Evolutionary conservation across 345 rosid genomes (phyloP).

Genomic region (Tarenaya hassleriana): DNA sequence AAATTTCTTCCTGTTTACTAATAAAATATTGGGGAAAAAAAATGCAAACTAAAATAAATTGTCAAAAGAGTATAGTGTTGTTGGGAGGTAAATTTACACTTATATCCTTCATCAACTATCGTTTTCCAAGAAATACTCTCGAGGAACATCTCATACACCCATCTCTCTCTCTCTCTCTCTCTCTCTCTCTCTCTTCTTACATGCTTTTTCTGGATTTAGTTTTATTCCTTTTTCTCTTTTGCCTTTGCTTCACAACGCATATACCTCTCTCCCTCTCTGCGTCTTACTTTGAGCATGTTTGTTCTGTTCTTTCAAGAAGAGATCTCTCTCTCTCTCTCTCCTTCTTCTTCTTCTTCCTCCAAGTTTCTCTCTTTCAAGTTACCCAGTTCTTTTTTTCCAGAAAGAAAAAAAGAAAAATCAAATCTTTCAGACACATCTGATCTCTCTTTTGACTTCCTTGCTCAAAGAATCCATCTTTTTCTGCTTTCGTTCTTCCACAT

Average conservation of each 20-base stretch:
- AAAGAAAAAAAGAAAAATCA: slow-evolving; percentile 21
- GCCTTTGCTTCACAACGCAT: slow-evolving; percentile 33
- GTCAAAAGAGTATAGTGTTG: slow-evolving; percentile 2
- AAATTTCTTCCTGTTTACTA: too few species aligned
- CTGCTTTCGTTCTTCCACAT: not conserved
- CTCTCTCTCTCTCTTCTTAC: slow-evolving; percentile 29
- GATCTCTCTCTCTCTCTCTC: slow-evolving; percentile 22
- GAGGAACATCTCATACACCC: slow-evolving; percentile 31
- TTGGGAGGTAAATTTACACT: slow-evolving; percentile 3
- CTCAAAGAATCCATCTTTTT: slow-evolving; percentile 29
- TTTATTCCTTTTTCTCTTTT: slow-evolving; percentile 30
- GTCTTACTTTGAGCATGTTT: slow-evolving; percentile 41
- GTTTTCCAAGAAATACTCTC: slow-evolving; percentile 67
- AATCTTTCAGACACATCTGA: slow-evolving; percentile 31
- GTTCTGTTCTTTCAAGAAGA: slow-evolving; percentile 36
- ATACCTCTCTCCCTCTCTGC: slow-evolving; percentile 22
- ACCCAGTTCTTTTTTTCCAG: not conserved
- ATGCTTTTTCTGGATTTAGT: slow-evolving; percentile 22
- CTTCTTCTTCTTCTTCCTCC: slow-evolving; percentile 15
- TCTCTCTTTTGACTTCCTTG: slow-evolving; percentile 33
- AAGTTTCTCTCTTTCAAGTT: slow-evolving; percentile 30
- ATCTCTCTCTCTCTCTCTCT: slow-evolving; percentile 21
- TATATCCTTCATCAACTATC: slow-evolving; percentile 34
- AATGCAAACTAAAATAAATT: not conserved
- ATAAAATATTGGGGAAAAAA: not conserved